Percentiles rank a stretch among this genome's conserved stretches.
Evolutionary conservation across 2,329 filamentous ascomycete species (phyloP).

Genomic region (Paracamarosporium sp.): DNA sequence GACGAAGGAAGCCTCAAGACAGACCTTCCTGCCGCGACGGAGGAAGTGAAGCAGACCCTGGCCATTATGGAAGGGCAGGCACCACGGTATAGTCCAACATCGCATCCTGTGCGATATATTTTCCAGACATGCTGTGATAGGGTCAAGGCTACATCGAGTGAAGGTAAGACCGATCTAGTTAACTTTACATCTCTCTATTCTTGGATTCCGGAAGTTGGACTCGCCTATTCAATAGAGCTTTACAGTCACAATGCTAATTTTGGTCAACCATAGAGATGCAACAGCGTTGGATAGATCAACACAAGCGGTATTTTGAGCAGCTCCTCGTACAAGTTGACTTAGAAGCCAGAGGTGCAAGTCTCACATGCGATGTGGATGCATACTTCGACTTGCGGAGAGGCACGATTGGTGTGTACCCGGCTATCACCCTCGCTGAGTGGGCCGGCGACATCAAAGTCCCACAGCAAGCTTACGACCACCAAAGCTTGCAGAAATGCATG

Average conservation of each 20-base stretch:
- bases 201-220: neutral
- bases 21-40: neutral
- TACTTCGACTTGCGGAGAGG: neutral
- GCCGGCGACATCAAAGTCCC: neutral
- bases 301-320: neutral
- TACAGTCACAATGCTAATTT: neutral
- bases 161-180: neutral
- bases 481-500: neutral
- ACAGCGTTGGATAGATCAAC: neutral
- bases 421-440: neutral
- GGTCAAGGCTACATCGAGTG: neutral
- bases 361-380: neutral
- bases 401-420: neutral
- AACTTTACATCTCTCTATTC: neutral
- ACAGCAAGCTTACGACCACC: neutral
- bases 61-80: neutral
- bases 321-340: neutral
- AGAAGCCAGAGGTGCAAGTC: neutral
- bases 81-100: neutral
- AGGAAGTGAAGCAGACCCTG: constrained; percentile 1
- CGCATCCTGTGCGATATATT: neutral
- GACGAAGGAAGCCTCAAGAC: neutral
- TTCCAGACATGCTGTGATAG: constrained; percentile 1
- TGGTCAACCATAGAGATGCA: neutral
- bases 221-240: neutral